Evolutionary conservation across 202 grass and related monocot genomes (phyloP).

Genomic region (Setaria italica): DNA sequence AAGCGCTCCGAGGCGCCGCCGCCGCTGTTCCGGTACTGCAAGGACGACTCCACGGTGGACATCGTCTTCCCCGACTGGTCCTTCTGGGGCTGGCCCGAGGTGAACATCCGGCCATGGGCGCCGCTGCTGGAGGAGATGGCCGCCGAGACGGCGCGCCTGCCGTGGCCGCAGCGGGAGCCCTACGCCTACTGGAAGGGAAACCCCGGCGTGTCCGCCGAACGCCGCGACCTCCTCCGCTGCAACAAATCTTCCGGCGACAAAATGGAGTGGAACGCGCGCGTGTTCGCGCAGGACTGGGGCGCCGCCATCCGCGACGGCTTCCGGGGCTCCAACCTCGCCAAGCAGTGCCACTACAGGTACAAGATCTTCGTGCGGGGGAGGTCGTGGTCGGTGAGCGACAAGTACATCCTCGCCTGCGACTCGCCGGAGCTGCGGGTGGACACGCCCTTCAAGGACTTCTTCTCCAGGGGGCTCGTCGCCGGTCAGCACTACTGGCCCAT

Average conservation of each 20-base stretch:
- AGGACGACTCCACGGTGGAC: constrained; percentile 57
- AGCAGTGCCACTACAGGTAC: constrained; percentile 72
- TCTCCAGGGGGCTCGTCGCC: constrained; percentile 68
- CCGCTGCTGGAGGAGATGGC: constrained; percentile 57
- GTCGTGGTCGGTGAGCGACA: constrained; percentile 87
- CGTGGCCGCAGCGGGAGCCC: constrained; percentile 59
- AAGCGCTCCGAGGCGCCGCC: constrained; percentile 37
- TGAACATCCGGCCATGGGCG: constrained; percentile 72
- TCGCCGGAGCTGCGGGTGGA: constrained; percentile 63
- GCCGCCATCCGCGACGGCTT: constrained; percentile 35
- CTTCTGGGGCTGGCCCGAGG: constrained; percentile 92
- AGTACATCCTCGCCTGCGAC: constrained; percentile 86
- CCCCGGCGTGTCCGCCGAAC: background rate
- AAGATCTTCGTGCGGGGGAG: constrained; percentile 77
- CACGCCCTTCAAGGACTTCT: constrained; percentile 72
- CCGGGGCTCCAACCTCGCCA: constrained; percentile 57
- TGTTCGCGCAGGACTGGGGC: constrained; percentile 62
- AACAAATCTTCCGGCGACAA: constrained; percentile 12
- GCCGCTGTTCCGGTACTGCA: constrained; percentile 89
- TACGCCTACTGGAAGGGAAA: constrained; percentile 89
- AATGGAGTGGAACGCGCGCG: constrained; percentile 47
- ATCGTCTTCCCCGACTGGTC: constrained; percentile 90
- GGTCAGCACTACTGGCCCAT: constrained; percentile 86
- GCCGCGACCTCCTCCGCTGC: constrained; percentile 52
- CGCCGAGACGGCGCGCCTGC: constrained; percentile 16